phyloP scores from a whole-genome alignment of 805 yeast genomes.

The Grigorovia transvaalensis region DNA sequence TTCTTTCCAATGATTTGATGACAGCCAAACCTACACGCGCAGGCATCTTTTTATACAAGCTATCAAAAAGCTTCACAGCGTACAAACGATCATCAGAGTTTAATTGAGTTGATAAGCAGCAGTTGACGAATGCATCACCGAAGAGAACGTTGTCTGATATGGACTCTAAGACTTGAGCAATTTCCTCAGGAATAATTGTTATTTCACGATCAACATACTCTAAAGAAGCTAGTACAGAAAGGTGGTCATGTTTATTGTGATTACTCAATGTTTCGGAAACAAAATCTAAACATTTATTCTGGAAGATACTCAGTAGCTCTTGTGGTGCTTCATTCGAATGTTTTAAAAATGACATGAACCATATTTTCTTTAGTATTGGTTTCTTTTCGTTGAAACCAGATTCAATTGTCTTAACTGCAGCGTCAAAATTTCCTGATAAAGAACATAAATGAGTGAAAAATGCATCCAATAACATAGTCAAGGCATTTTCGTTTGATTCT shows the following conservation, averaged over 20 bases:
- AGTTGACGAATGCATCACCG: constrained; percentile 43
- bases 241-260: constrained; percentile 34
- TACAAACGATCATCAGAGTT: constrained; percentile 28
- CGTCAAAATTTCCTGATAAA: constrained; percentile 17
- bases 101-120: constrained; percentile 35
- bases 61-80: constrained; percentile 27
- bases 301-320: constrained; percentile 28
- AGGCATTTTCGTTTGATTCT: constrained; percentile 65
- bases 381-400: constrained; percentile 62
- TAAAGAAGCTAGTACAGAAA: constrained; percentile 16
- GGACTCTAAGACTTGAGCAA: constrained; percentile 6
- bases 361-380: constrained; percentile 47
- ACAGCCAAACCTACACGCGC: constrained; percentile 35
- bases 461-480: constrained; percentile 40
- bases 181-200: constrained; percentile 5
- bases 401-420: constrained; percentile 30
- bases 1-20: constrained; percentile 32
- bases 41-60: constrained; percentile 30
- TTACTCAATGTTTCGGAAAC: constrained; percentile 29
- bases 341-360: constrained; percentile 44
- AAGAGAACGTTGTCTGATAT: constrained; percentile 12
- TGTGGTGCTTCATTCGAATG: constrained; percentile 23
- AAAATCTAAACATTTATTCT: constrained; percentile 20
- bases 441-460: constrained; percentile 37
- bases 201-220: constrained; percentile 13